Percentiles rank a stretch among this genome's conserved stretches.
Evolutionary conservation across 169 alveolate species (phyloP).

Genomic region (Blepharisma undulans): DNA sequence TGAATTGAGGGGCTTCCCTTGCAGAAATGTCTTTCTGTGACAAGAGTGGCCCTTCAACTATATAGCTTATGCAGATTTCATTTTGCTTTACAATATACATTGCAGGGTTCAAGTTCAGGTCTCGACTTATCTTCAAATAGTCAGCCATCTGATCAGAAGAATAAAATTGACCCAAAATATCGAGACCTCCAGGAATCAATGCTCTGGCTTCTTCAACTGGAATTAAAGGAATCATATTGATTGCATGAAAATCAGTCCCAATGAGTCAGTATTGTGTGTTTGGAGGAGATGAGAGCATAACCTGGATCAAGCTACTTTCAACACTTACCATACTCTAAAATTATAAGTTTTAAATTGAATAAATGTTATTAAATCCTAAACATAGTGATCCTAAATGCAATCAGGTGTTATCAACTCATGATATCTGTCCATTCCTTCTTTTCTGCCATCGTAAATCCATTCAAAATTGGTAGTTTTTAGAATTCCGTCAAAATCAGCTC

Average conservation of each 20-base stretch:
- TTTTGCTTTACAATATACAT: neutral
- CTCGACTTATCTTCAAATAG: neutral
- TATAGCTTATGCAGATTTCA: neutral
- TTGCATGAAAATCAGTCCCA: constrained; percentile 1
- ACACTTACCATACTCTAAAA: constrained; percentile 14
- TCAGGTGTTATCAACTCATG: neutral
- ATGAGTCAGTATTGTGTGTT: neutral
- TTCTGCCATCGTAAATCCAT: constrained; percentile 30
- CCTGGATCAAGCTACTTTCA: neutral
- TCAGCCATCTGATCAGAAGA: neutral
- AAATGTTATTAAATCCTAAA: neutral
- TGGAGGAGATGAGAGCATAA: neutral
- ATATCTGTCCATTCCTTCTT: constrained; percentile 10
- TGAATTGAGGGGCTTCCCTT: neutral
- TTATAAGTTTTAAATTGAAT: too few species aligned
- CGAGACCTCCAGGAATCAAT: constrained; percentile 26
- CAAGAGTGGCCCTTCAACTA: constrained; percentile 5
- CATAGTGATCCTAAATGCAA: neutral
- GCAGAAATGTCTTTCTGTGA: constrained; percentile 15
- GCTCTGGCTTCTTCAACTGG: neutral
- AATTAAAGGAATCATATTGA: neutral
- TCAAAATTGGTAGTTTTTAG: constrained; percentile 1
- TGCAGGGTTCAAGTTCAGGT: constrained; percentile 10
- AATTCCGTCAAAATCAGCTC: neutral
- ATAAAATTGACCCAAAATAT: neutral